Conservation (phyloP, 2,329 filamentous ascomycete species). For the Aspergillus hiratsukae region DNA sequence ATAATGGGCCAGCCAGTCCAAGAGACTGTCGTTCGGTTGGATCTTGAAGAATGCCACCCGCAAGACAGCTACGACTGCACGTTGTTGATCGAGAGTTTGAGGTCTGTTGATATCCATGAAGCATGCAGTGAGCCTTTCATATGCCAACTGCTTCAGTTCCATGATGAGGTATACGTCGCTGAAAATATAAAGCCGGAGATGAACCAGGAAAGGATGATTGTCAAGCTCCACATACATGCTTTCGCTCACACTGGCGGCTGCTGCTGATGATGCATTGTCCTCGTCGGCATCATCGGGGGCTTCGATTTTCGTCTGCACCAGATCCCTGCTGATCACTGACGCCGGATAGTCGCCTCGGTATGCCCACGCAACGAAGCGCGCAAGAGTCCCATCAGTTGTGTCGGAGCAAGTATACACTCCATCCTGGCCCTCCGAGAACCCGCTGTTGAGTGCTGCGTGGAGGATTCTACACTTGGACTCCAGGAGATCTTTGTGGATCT, state of each 20-base stretch:
- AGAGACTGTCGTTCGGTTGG: neutral
- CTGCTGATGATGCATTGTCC: neutral
- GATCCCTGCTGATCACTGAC: neutral
- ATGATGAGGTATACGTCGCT: conserved; percentile 4
- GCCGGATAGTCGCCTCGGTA: conserved; percentile 7
- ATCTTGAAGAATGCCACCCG: neutral
- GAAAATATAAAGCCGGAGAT: conserved; percentile 8
- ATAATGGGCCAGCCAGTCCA: conserved; percentile 9
- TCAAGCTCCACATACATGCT: neutral
- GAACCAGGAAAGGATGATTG: conserved; percentile 1
- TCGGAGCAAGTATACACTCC: neutral
- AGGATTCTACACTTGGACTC: conserved; percentile 2
- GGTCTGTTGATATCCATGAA: neutral
- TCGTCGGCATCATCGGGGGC: neutral
- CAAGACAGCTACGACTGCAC: neutral
- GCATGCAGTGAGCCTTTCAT: conserved; percentile 1
- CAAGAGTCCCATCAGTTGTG: conserved; percentile 3
- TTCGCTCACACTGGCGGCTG: neutral
- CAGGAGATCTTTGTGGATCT: conserved; percentile 6
- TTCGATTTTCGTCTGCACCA: neutral
- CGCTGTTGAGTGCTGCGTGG: neutral
- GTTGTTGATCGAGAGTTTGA: neutral
- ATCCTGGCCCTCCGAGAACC: neutral
- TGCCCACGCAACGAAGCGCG: conserved; percentile 7
- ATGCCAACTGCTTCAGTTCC: conserved; percentile 3